phyloP scores from a whole-genome alignment of 257 asterid genomes.

The Anisodus tanguticus region DNA sequence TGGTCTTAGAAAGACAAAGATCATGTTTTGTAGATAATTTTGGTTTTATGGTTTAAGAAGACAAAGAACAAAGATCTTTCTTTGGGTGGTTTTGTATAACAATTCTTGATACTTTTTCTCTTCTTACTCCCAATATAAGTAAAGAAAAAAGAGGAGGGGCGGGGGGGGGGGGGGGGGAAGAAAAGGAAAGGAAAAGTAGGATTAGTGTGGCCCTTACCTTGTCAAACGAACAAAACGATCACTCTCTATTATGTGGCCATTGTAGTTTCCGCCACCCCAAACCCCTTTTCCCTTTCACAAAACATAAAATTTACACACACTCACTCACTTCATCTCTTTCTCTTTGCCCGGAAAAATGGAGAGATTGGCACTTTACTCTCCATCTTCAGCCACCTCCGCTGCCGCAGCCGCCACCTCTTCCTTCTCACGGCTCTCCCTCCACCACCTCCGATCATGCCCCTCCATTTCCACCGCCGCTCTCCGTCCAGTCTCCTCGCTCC shows the following conservation, averaged over 20 bases:
- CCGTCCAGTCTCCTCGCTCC: constrained; percentile 27
- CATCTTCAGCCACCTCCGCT: constrained; percentile 29
- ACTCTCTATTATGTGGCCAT: constrained; percentile 33
- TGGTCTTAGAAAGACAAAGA: too few species aligned
- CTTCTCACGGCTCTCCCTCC: constrained; percentile 52
- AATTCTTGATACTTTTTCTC: too few species aligned
- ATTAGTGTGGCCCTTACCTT: not conserved
- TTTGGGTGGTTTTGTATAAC: too few species aligned
- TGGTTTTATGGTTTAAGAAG: too few species aligned
- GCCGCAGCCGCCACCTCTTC: constrained; percentile 40
- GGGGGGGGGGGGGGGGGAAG: too few species aligned
- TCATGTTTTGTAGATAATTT: too few species aligned
- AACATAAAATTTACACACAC: not conserved
- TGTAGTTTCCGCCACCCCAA: constrained; percentile 40
- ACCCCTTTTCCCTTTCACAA: not conserved
- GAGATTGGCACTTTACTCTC: constrained; percentile 67
- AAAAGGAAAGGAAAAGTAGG: not conserved
- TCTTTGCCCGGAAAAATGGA: constrained; percentile 50
- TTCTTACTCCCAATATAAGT: too few species aligned
- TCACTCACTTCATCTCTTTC: not conserved
- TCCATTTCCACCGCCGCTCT: not conserved
- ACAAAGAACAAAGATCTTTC: too few species aligned
- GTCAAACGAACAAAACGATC: constrained; percentile 25
- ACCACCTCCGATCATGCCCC: constrained; percentile 50
- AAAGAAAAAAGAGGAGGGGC: too few species aligned